These are phyloP conservation scores for Nidula microcarpa DNA, from an alignment of 768 basidiomycete genomes.

Conservation along the genomic window DNA sequence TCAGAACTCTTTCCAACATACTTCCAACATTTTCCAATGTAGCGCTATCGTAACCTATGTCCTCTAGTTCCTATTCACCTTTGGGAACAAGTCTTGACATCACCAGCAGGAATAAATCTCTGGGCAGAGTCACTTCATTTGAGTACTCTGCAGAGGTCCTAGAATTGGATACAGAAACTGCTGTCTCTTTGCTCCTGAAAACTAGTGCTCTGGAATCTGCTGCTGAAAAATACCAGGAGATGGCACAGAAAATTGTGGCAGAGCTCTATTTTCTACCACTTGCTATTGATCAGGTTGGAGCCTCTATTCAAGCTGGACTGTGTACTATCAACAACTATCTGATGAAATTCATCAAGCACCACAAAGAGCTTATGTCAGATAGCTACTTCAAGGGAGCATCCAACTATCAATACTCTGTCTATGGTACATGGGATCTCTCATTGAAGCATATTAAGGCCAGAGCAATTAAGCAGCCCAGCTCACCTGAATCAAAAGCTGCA, in stretches of 20 bases:
- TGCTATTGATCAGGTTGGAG: neutral
- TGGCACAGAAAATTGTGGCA: neutral
- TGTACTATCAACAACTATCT: neutral
- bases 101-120: neutral
- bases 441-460: neutral
- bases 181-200: neutral
- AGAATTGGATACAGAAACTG: neutral
- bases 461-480: neutral
- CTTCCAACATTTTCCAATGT: too few species aligned
- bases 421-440: neutral
- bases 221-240: neutral
- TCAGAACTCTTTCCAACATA: too few species aligned
- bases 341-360: neutral
- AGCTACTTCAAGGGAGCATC: neutral
- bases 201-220: neutral
- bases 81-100: too few species aligned
- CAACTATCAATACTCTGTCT: neutral
- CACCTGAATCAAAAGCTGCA: neutral
- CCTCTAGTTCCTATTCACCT: too few species aligned
- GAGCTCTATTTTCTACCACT: neutral
- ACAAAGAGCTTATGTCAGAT: neutral
- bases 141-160: neutral
- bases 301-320: neutral
- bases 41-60: too few species aligned
- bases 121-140: neutral